These are phyloP conservation scores for Ploettnerulaceae sp. DNA, from an alignment of 2,329 filamentous ascomycete species.

Conservation along the genomic window DNA sequence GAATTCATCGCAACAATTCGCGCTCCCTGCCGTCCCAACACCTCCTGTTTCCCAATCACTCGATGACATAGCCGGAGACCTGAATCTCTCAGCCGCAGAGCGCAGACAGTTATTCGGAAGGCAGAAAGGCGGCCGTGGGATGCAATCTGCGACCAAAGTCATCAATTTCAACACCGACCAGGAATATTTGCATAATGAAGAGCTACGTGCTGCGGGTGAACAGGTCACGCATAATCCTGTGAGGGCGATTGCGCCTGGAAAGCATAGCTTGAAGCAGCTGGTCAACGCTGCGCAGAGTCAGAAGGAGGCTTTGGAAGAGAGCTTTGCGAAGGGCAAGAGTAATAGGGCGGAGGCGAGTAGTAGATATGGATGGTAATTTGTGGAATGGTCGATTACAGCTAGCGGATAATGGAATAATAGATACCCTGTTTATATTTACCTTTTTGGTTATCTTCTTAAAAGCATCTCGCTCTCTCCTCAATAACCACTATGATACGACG, in stretches of 20 bases:
- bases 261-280: slow-evolving; percentile 84
- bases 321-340: slow-evolving; percentile 74
- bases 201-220: slow-evolving; percentile 64
- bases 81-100: slow-evolving; percentile 73
- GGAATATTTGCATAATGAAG: slow-evolving; percentile 84
- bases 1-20: slow-evolving; percentile 19
- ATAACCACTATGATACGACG: not conserved
- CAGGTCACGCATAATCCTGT: slow-evolving; percentile 74
- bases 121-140: slow-evolving; percentile 38
- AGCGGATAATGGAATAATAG: not conserved
- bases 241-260: slow-evolving; percentile 75
- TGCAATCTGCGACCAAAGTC: slow-evolving; percentile 53
- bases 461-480: not conserved
- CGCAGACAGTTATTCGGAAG: slow-evolving; percentile 84
- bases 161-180: slow-evolving; percentile 84
- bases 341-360: slow-evolving; percentile 79
- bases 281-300: slow-evolving; percentile 79
- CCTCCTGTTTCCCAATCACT: slow-evolving; percentile 49
- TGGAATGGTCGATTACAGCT: not conserved
- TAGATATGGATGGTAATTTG: slow-evolving; percentile 71
- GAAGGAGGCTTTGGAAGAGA: slow-evolving; percentile 84
- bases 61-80: slow-evolving; percentile 64
- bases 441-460: not conserved
- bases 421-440: not conserved
- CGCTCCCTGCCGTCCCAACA: slow-evolving; percentile 27